Evolutionary conservation across 106 monocot species (phyloP).

Genomic region (Iris macrosiphon): DNA sequence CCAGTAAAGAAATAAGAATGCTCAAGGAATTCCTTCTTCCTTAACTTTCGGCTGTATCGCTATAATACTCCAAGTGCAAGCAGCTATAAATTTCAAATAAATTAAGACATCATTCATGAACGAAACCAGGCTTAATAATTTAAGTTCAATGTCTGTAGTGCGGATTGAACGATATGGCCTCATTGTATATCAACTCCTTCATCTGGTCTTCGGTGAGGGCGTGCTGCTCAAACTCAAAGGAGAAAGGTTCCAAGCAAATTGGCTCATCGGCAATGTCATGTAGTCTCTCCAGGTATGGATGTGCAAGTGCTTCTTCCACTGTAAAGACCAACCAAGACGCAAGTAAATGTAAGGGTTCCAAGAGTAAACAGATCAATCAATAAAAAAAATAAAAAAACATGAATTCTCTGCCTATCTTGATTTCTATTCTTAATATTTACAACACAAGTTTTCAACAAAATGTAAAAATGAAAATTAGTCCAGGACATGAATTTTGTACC

Average conservation of each 20-base stretch:
- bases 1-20: too few relatives aligned
- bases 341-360: neutral
- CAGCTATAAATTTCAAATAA: too few relatives aligned
- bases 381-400: neutral
- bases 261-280: slow-evolving; percentile 93
- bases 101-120: too few relatives aligned
- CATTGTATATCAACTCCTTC: slow-evolving; percentile 90
- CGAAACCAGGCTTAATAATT: too few relatives aligned
- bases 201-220: slow-evolving; percentile 80
- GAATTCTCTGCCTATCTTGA: too few relatives aligned
- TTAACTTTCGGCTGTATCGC: too few relatives aligned
- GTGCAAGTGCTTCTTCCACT: slow-evolving; percentile 91
- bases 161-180: slow-evolving; percentile 70
- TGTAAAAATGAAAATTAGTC: too few relatives aligned
- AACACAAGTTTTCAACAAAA: too few relatives aligned
- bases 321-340: slow-evolving; percentile 11
- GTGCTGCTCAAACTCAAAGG: slow-evolving; percentile 87
- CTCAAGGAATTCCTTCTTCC: too few relatives aligned
- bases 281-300: slow-evolving; percentile 81
- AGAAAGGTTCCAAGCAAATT: slow-evolving; percentile 75
- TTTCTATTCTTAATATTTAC: too few relatives aligned
- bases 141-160: slow-evolving; percentile 7
- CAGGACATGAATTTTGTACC: too few relatives aligned
- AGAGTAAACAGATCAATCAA: neutral
- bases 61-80: too few relatives aligned